Evolutionary conservation across 768 basidiomycete genomes (phyloP).

Genomic region (Pulveroboletus ravenelii): DNA sequence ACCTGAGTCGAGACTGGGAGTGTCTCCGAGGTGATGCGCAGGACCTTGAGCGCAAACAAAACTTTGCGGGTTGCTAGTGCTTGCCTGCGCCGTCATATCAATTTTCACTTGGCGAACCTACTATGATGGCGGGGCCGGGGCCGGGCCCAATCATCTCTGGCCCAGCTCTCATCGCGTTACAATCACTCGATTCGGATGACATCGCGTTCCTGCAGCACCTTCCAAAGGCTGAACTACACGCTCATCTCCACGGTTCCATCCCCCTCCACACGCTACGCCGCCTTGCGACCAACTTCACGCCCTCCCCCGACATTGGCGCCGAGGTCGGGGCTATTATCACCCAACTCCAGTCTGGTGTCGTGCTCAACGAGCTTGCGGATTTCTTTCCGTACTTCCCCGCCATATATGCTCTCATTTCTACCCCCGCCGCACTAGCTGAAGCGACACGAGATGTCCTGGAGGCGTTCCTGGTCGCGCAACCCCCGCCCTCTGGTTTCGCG

Average conservation of each 20-base stretch:
- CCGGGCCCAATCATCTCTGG: slow-evolving; percentile 21
- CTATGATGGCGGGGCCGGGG: background rate
- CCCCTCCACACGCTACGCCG: slow-evolving; percentile 59
- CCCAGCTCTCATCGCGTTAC: slow-evolving; percentile 46
- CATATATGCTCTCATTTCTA: slow-evolving; percentile 74
- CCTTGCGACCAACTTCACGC: slow-evolving; percentile 45
- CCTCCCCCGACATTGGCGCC: slow-evolving; percentile 24
- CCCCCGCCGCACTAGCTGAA: slow-evolving; percentile 45
- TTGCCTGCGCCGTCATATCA: too few relatives aligned
- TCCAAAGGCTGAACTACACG: slow-evolving; percentile 83
- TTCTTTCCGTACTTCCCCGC: slow-evolving; percentile 75
- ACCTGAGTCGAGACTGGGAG: too few relatives aligned
- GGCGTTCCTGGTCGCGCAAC: slow-evolving; percentile 44
- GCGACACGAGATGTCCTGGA: slow-evolving; percentile 64
- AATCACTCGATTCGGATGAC: slow-evolving; percentile 47
- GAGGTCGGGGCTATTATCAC: slow-evolving; percentile 43
- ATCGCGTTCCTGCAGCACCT: slow-evolving; percentile 55
- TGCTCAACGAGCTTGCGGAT: slow-evolving; percentile 54
- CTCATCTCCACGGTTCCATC: slow-evolving; percentile 82
- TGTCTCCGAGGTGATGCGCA: too few relatives aligned
- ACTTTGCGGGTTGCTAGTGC: too few relatives aligned
- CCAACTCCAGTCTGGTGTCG: slow-evolving; percentile 35
- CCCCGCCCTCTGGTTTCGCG: slow-evolving; percentile 28
- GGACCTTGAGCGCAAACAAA: too few relatives aligned
- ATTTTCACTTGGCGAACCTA: too few relatives aligned